Percentiles rank a stretch among this genome's conserved stretches.
Conservation (phyloP, 192 early-diverging fungal species). For the Piromyces sp. region DNA sequence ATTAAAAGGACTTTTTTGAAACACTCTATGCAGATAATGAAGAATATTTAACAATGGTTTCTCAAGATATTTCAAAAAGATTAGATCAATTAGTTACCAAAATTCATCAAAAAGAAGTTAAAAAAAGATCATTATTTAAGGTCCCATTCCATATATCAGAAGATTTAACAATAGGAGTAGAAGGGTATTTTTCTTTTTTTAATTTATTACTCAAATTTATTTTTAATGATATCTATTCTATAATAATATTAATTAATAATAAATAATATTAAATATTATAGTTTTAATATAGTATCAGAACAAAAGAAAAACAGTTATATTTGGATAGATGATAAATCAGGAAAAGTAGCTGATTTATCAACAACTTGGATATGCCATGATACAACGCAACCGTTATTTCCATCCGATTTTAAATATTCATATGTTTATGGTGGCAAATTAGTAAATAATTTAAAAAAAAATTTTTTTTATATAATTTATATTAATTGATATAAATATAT, state of each 20-base stretch:
- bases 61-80: not conserved
- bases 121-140: constrained; percentile 35
- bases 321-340: constrained; percentile 25
- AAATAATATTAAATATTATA: no score
- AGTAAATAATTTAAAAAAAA: no score
- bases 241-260: no score
- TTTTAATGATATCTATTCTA: no score
- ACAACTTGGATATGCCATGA: constrained; percentile 45
- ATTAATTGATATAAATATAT: not conserved
- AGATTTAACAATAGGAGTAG: constrained; percentile 46
- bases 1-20: not conserved
- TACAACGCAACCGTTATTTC: constrained; percentile 23
- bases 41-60: not conserved
- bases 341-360: constrained; percentile 31
- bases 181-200: constrained; percentile 24
- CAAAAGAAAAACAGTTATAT: constrained; percentile 21
- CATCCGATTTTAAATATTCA: constrained; percentile 43
- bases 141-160: constrained; percentile 42
- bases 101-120: constrained; percentile 40
- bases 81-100: not conserved
- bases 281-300: constrained; percentile 35
- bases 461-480: not conserved
- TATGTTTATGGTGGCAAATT: constrained; percentile 52
- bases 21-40: not conserved
- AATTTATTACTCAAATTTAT: no score